Percentiles rank a stretch among this genome's conserved stretches.
Evolutionary conservation across 1,284 basidiomycete genomes (phyloP).

Genomic region (Taiwanofungus camphoratus): DNA sequence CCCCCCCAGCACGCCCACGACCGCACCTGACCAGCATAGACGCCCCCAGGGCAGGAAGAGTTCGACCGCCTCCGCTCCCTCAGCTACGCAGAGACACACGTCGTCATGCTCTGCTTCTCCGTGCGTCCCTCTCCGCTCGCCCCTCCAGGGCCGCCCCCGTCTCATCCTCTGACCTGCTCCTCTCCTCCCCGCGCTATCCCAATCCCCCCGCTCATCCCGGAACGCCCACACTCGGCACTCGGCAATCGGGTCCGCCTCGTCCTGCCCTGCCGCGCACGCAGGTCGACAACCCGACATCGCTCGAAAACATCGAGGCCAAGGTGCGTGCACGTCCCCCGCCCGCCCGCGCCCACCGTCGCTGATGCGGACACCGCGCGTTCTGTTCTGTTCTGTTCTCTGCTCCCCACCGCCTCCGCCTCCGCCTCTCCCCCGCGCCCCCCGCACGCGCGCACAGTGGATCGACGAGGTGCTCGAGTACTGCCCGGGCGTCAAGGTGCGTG

Average conservation of each 20-base stretch:
- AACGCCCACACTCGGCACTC: no score
- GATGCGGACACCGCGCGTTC: no score
- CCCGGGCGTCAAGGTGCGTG: slow-evolving; percentile 83
- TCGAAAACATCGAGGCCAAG: slow-evolving; percentile 92
- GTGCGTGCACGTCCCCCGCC: slow-evolving; percentile 34
- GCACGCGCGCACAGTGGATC: no score
- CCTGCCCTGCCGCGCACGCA: no score
- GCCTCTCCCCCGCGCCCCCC: no score
- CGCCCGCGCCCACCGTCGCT: no score
- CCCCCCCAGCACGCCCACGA: background rate
- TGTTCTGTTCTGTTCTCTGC: no score
- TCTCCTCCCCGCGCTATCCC: no score
- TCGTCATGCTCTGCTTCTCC: slow-evolving; percentile 92
- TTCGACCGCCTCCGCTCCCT: slow-evolving; percentile 89
- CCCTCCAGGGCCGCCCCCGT: background rate
- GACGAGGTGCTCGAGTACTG: slow-evolving; percentile 87
- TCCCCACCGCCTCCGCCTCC: no score
- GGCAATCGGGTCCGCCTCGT: slow-evolving; percentile 56
- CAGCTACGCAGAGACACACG: slow-evolving; percentile 92
- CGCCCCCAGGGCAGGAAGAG: slow-evolving; percentile 85
- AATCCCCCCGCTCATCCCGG: no score
- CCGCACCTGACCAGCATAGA: slow-evolving; percentile 17
- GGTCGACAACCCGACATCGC: slow-evolving; percentile 87
- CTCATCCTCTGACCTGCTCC: no score
- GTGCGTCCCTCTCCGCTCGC: slow-evolving; percentile 38